A percentile compares a stretch with the other conserved stretches of the same genome.
Conservation (phyloP, 495 filamentous ascomycete genomes). For the Parathielavia hyrcaniae region DNA sequence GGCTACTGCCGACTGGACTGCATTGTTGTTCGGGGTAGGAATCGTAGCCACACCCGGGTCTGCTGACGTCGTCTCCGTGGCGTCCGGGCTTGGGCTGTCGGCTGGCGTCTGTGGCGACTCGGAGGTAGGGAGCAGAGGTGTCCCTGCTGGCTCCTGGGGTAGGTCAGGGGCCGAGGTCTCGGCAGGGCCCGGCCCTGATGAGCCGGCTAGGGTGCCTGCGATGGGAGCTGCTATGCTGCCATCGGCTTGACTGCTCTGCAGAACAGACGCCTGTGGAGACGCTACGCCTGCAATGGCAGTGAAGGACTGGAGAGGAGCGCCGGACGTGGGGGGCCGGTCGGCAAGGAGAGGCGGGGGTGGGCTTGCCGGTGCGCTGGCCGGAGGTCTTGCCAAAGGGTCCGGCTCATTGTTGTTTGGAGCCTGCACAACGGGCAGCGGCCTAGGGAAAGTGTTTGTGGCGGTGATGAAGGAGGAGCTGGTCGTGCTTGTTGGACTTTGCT, state of each 20-base stretch:
- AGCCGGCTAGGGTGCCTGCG: constrained; percentile 16
- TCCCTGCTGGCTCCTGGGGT: constrained; percentile 15
- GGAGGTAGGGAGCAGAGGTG: constrained; percentile 24
- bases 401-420: constrained; percentile 10
- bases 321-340: constrained; percentile 13
- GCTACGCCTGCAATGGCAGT: constrained; percentile 21
- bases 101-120: constrained; percentile 17
- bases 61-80: constrained; percentile 17
- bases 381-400: not conserved
- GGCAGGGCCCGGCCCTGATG: constrained; percentile 15
- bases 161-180: constrained; percentile 20
- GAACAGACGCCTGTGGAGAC: constrained; percentile 22
- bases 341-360: constrained; percentile 15
- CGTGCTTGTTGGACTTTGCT: constrained; percentile 29
- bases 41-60: constrained; percentile 20
- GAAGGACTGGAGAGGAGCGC: constrained; percentile 25
- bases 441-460: constrained; percentile 14
- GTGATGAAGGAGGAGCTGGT: constrained; percentile 28
- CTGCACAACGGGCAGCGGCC: constrained; percentile 19
- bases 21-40: constrained; percentile 21
- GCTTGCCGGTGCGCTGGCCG: no score
- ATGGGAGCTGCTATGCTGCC: constrained; percentile 29
- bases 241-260: constrained; percentile 33
- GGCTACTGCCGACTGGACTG: constrained; percentile 36
- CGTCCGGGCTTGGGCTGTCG: constrained; percentile 13